These are phyloP conservation scores for Penicillium canescens DNA, from an alignment of 495 filamentous ascomycete genomes.

Conservation along the genomic window DNA sequence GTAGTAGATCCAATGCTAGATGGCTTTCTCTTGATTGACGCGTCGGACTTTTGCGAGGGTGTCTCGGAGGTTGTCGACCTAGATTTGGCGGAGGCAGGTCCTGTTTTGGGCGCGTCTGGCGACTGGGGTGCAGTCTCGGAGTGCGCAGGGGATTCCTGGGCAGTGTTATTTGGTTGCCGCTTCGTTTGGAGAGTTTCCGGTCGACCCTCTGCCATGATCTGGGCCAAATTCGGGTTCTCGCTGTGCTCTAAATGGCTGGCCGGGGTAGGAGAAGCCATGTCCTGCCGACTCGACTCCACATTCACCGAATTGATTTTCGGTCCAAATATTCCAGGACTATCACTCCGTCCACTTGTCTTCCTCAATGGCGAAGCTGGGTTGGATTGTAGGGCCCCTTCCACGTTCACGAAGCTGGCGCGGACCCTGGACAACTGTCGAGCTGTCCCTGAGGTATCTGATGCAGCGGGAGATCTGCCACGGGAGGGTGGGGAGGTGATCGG, in stretches of 20 bases:
- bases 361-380: constrained; percentile 35
- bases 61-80: constrained; percentile 11
- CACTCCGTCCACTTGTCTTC: constrained; percentile 36
- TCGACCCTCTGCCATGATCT: constrained; percentile 7
- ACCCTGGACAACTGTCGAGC: constrained; percentile 73
- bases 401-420: constrained; percentile 79
- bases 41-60: constrained; percentile 23
- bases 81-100: constrained; percentile 9
- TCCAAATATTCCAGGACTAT: constrained; percentile 31
- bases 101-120: constrained; percentile 19
- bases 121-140: constrained; percentile 6
- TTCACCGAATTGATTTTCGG: constrained; percentile 38
- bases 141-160: constrained; percentile 5
- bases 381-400: constrained; percentile 54
- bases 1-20: constrained; percentile 41
- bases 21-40: constrained; percentile 38
- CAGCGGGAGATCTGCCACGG: constrained; percentile 71
- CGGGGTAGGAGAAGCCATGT: constrained; percentile 30
- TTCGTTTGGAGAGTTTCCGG: constrained; percentile 1
- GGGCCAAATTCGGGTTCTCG: constrained; percentile 16
- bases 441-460: constrained; percentile 41
- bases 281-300: constrained; percentile 30
- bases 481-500: constrained; percentile 60
- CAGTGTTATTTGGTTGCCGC: constrained; percentile 1
- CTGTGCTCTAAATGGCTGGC: constrained; percentile 15